These are phyloP conservation scores for Sphaerulina populicola DNA, from an alignment of 2,329 filamentous ascomycete species.

Conservation along the genomic window DNA sequence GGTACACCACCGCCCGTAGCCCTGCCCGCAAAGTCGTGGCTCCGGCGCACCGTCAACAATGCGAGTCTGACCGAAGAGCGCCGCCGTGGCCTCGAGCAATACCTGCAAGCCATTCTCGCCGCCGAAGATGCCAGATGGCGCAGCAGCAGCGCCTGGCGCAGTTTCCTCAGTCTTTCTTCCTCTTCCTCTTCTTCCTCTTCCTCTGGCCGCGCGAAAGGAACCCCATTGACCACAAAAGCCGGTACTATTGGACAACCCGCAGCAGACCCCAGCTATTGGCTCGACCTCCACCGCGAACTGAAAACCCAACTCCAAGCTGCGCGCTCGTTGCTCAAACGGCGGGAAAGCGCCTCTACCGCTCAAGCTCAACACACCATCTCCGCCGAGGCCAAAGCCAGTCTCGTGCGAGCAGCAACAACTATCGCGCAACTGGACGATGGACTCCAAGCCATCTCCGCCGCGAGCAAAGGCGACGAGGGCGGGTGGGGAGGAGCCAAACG, in stretches of 20 bases:
- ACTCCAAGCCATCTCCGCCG: conserved; percentile 39
- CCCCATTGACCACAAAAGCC: conserved; percentile 21
- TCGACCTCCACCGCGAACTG: conserved; percentile 66
- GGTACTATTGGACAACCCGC: conserved; percentile 33
- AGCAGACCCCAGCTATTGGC: conserved; percentile 54
- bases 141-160: conserved; percentile 61
- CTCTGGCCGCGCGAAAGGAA: conserved; percentile 26
- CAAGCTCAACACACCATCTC: conserved; percentile 53
- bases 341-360: conserved; percentile 55
- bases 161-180: conserved; percentile 63
- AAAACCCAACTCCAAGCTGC: conserved; percentile 63
- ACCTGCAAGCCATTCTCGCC: conserved; percentile 63
- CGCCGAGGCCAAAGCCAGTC: conserved; percentile 63
- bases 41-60: conserved; percentile 62
- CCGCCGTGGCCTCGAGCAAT: conserved; percentile 59
- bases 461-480: conserved; percentile 32
- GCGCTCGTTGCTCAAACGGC: conserved; percentile 54
- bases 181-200: conserved; percentile 24
- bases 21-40: conserved; percentile 68
- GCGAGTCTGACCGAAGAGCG: conserved; percentile 62
- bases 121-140: conserved; percentile 69
- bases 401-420: conserved; percentile 60
- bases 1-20: conserved; percentile 57
- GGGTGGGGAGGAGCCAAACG: conserved; percentile 37
- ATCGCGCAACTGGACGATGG: conserved; percentile 59